Evolutionary conservation across 805 yeast genomes (phyloP), one percentile per base, ranked within the genome.

Genomic region (Blastobotrys muscicola): DNA sequence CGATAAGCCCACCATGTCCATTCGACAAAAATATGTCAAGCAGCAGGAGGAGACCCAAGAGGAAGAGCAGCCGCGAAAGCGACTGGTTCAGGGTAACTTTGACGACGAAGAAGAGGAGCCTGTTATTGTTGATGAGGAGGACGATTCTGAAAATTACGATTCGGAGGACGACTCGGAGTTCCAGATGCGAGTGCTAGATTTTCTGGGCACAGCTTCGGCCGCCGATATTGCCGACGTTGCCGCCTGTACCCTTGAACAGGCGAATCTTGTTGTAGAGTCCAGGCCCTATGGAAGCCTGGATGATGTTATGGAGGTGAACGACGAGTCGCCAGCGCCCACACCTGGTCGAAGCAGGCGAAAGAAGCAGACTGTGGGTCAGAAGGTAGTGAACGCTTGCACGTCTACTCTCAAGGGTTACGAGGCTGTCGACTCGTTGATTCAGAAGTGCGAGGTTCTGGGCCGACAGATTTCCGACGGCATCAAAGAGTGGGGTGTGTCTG

Each of bases 381-480:
- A 76, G 56, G 71, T 85, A 39, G 74, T 86, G 15, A 90, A 82
- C 50, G 80, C 75, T 33, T 74, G 89, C 3, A 74, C 75, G 38
- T 67, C 72, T 49, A 81, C 86, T 11, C 69, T 92, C 49, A 76
- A 78, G 54, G 97, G 97, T 4, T 92, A 92, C 60, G 81, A 80
- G 48, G 97, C 98, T 0, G 95, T 92, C 36, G 97, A 90, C 54
- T 82, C 94, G n/a, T 68, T 92, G 51, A 85, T 92, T 48, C 78
- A 78, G 46, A 75, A 78, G 51, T 92, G 99, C 66, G 78, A 87
- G 8, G 74, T 75, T 12, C 80, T 83, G 51, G 95, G 97, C 45
- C 68, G 71, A 11, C 60, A 69, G 6, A 86, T 92, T 45, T 71
- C 86, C 4, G 60, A 65, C 9, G 92, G 85, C 49, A 85, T 92